Evolutionary conservation across 331 rosid genomes (phyloP).

Genomic region (Phaseolus coccineus): DNA sequence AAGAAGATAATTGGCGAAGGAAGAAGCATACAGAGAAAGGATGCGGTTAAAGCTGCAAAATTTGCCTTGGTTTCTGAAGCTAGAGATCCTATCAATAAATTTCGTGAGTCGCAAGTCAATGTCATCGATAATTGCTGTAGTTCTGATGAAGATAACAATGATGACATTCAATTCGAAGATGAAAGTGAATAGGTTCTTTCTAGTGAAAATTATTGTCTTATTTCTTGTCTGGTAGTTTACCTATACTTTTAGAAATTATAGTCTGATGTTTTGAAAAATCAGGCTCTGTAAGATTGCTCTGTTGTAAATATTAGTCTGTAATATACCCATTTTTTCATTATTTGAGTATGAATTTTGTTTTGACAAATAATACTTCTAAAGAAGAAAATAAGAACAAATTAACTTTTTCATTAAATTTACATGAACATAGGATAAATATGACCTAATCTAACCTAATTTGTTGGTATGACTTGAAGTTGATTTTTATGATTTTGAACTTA

Average conservation of each 20-base stretch:
- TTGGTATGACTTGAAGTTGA: no score
- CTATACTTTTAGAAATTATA: conserved; percentile 35
- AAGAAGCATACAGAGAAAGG: conserved; percentile 44
- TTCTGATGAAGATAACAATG: conserved; percentile 51
- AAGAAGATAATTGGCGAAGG: conserved; percentile 42
- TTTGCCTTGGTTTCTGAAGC: conserved; percentile 75
- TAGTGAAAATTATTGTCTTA: not conserved
- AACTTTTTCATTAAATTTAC: no score
- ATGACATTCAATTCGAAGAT: conserved; percentile 42
- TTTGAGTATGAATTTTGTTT: no score
- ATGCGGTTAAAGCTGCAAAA: conserved; percentile 69
- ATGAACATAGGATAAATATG: no score
- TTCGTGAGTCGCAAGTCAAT: conserved; percentile 53
- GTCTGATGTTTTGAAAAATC: not conserved
- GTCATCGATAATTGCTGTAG: conserved; percentile 32
- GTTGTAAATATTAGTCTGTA: conserved; percentile 27
- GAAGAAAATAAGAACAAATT: no score
- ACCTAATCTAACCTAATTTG: no score
- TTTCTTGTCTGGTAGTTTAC: conserved; percentile 36
- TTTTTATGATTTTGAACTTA: no score
- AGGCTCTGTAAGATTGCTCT: not conserved
- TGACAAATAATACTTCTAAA: no score
- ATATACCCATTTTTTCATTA: not conserved
- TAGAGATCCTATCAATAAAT: conserved; percentile 70
- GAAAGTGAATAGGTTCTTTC: conserved; percentile 37